Evolutionary conservation across 139 green algal genomes (phyloP), one percentile per base, ranked within the genome.

Genomic region (Edaphochlamys debaryana): DNA sequence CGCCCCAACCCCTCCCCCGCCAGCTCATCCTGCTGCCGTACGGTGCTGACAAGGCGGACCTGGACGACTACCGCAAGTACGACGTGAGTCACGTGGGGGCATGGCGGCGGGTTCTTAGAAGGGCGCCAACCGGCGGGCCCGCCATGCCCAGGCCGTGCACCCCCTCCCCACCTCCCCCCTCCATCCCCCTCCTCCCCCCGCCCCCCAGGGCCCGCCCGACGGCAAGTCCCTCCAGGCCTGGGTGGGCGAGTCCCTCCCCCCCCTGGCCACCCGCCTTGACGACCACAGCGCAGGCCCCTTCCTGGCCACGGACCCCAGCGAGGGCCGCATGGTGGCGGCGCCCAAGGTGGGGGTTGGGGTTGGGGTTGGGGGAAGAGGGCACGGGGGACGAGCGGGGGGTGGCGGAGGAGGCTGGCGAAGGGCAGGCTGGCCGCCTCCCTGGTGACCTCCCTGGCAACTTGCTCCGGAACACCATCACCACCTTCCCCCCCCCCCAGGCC

Each of bases 1-100:
- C n/a, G n/a, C n/a, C n/a, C n/a, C n/a, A n/a, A n/a, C n/a, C n/a
- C n/a, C n/a, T n/a, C 30, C 62, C 19, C 36, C 66, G 6, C 34
- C 87, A 91, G 84, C 62, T 86, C n/a, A 80, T 91, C 45, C 69
- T 91, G 79, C 40, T 91, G 32, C 87, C 87, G 0, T 89, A 86
- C 63, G 87, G 85, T 17, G 63, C 67, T 29, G 87, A 91, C 73
- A 88, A 91, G 71, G 62, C 80, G 36, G 87, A 89, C 19, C 41
- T 68, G 37, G 87, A 89, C 60, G 80, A 89, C 41, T 87, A 87
- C 79, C 56, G 50, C 20, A 8, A 36, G 2, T 85, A 83, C 64
- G 36, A 2, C 38, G 25, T n/a, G n/a, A n/a, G n/a, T n/a, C n/a
- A n/a, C n/a, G n/a, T n/a, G n/a, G n/a, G n/a, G n/a, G n/a, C n/a